Conservation (phyloP, 176 grass and related monocot species). For the Thinopyrum elongatum region DNA sequence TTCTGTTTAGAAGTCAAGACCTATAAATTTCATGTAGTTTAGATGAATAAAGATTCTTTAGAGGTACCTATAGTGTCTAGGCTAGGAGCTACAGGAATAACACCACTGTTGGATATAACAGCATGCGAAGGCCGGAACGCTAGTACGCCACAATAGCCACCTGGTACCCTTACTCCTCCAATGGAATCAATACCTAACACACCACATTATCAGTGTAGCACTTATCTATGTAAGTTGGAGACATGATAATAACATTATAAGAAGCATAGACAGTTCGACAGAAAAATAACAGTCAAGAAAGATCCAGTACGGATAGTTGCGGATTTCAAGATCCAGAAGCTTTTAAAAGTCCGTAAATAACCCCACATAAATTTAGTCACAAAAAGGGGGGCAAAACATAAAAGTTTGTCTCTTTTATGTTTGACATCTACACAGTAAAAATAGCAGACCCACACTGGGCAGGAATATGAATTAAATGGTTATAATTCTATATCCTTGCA, state of each 20-base stretch:
- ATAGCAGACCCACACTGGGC: not conserved
- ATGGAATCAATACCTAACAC: slow-evolving; percentile 72
- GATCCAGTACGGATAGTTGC: not conserved
- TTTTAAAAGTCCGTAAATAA: not conserved
- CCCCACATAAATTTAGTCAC: not conserved
- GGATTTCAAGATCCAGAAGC: not conserved
- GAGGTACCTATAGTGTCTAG: slow-evolving; percentile 84
- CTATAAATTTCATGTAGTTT: not conserved
- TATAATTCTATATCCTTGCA: not conserved
- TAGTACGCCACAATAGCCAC: slow-evolving; percentile 81
- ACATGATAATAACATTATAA: slow-evolving; percentile 15
- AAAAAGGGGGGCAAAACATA: not conserved
- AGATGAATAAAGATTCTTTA: slow-evolving; percentile 15
- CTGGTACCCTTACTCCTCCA: slow-evolving; percentile 94
- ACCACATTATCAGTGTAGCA: slow-evolving; percentile 13
- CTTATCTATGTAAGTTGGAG: not conserved
- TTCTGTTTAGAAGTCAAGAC: slow-evolving; percentile 4
- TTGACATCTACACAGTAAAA: not conserved
- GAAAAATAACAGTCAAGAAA: not conserved
- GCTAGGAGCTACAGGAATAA: slow-evolving; percentile 88
- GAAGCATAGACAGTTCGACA: not conserved
- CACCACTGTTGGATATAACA: slow-evolving; percentile 61
- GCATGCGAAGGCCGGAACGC: slow-evolving; percentile 85
- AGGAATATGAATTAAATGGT: not conserved
- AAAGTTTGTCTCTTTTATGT: not conserved